Evolutionary conservation across 1,284 basidiomycete species (phyloP).

Genomic region (Ceratobasidium sp.): DNA sequence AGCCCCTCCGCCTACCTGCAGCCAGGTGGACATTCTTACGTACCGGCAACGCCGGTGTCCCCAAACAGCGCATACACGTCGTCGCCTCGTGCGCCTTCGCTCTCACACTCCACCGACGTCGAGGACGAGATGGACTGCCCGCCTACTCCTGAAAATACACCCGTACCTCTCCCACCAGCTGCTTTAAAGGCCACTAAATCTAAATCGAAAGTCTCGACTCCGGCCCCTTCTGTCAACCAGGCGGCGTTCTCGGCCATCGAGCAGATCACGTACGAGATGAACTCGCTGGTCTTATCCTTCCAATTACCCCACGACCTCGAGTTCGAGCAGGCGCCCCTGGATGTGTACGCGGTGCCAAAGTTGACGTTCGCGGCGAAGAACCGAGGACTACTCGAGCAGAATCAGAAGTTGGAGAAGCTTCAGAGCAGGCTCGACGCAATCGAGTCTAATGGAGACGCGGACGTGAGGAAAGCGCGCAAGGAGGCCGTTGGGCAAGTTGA

Average conservation of each 20-base stretch:
- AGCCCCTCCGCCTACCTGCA: background rate
- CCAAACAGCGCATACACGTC: background rate
- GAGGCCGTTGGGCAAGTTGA: background rate
- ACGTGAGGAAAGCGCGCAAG: conserved; percentile 18
- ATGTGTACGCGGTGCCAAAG: background rate
- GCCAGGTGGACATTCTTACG: background rate
- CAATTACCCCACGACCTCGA: conserved; percentile 28
- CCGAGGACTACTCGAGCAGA: conserved; percentile 14
- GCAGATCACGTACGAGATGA: conserved; percentile 7
- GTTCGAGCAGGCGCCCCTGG: background rate
- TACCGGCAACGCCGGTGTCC: background rate
- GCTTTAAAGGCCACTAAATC: background rate
- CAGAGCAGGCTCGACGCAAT: conserved; percentile 11
- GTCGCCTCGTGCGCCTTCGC: background rate
- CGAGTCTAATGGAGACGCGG: background rate
- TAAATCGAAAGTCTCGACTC: background rate
- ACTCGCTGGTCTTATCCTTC: background rate
- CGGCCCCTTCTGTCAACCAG: background rate
- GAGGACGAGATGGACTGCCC: conserved; percentile 20
- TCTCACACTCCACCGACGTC: background rate
- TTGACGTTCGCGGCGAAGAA: conserved; percentile 16
- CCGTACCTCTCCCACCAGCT: background rate
- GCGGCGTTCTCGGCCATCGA: conserved; percentile 15
- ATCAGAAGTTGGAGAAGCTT: conserved; percentile 9
- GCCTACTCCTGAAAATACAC: background rate